Conservation (phyloP, 2,329 filamentous ascomycete genomes). For the Fusarium phyllophilum region DNA sequence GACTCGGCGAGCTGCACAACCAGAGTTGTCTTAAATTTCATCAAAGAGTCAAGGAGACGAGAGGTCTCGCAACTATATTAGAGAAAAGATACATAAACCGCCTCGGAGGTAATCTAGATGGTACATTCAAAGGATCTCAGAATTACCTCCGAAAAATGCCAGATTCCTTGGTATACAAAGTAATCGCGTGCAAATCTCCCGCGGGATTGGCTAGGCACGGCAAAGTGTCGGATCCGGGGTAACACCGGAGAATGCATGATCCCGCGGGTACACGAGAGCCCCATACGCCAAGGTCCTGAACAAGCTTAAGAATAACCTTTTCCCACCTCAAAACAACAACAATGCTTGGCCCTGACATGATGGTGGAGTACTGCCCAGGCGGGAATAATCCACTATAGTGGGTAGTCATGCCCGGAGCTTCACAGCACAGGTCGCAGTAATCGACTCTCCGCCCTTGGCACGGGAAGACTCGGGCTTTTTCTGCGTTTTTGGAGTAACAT, state of each 20-base stretch:
- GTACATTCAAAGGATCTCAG: background rate
- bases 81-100: background rate
- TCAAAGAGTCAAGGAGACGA: background rate
- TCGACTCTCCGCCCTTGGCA: background rate
- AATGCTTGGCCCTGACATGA: background rate
- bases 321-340: background rate
- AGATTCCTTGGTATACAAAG: background rate
- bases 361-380: background rate
- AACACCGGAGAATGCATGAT: background rate
- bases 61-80: background rate
- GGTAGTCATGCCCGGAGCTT: background rate
- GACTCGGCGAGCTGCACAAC: background rate
- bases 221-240: background rate
- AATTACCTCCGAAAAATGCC: background rate
- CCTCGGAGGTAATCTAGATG: rapidly evolving
- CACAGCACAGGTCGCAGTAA: background rate
- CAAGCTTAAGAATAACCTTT: slow-evolving; percentile 3
- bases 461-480: background rate
- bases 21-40: background rate
- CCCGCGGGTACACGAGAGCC: slow-evolving; percentile 8
- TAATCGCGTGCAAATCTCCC: background rate
- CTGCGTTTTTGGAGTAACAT: background rate
- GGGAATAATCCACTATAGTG: background rate
- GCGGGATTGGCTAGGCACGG: slow-evolving; percentile 2
- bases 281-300: background rate